These are phyloP conservation scores for Microglena sp. DNA, from an alignment of 139 green algal genomes.

Conservation along the genomic window DNA sequence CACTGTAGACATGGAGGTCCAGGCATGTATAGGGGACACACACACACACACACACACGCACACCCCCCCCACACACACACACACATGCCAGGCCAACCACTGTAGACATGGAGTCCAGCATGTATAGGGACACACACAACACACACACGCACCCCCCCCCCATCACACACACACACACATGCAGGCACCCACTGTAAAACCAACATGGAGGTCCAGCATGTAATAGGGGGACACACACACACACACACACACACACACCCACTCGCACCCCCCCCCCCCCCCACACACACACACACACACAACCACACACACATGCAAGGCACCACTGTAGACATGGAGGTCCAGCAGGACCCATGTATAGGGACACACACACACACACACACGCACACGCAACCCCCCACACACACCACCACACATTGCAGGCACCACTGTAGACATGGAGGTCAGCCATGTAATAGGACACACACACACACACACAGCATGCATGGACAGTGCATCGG, in stretches of 20 bases:
- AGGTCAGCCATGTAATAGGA: background rate
- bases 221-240: background rate
- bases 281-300: background rate
- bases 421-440: background rate
- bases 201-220: too few relatives aligned
- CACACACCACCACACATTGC: background rate
- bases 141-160: too few relatives aligned
- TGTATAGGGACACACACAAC: too few relatives aligned
- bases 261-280: background rate
- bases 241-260: constrained; percentile 1
- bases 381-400: background rate
- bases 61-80: too few relatives aligned
- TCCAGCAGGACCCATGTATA: background rate
- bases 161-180: too few relatives aligned
- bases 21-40: too few relatives aligned
- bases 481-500: background rate
- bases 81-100: too few relatives aligned
- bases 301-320: background rate
- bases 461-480: constrained; percentile 1
- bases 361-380: background rate
- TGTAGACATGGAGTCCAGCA: too few relatives aligned
- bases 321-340: background rate
- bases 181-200: too few relatives aligned
- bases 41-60: too few relatives aligned
- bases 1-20: too few relatives aligned